Evolutionary conservation across 257 asterid genomes (phyloP), one percentile per base, ranked within the genome.

Genomic region (Plectranthus barbatus): DNA sequence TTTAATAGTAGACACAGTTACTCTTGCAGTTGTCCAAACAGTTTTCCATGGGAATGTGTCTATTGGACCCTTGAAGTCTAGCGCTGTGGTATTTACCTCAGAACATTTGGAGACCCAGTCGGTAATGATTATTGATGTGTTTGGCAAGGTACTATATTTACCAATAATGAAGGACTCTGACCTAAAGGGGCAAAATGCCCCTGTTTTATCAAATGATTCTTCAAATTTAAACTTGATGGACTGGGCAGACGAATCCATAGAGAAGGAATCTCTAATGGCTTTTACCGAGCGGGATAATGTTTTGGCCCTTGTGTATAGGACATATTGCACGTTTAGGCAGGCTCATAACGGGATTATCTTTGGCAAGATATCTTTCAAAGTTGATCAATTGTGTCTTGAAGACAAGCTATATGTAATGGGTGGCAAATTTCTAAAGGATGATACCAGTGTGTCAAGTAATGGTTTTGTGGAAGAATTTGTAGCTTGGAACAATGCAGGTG

Each of bases 1-100:
- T 60, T 66, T 87, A 33, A 79, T 92, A 12, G 78, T 89, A 40
- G 99, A 92, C 76, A 77, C 94, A 0, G 84, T 66, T 76, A 79
- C 91, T 12, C 97, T 92, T 72, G 74, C 81, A 31, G 79, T 84
- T 64, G 94, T 92, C 69, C 97, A 82, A 69, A 90, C 96, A 41
- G 80, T 92, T 72, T 81, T 85, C 80, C 94, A 87, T 74, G 99
- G 95, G 47, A 78, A 71, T 74, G 70, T 85, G 52, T 71, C 84
- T 40, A 72, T 87, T 67, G 95, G 97, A 60, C 86, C 90, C 33
- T 85, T 90, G 84, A 85, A 83, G 76, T 90, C 88, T 51, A 86
- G 81, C 79, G 72, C 81, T 33, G 71, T 90, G 55, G 68, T 85
- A 63, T 73, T 72, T 37, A 71, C 83, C 15, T 54, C 67, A 15